Conservation (phyloP, 306 rosid species). For the Quercus parvula region DNA sequence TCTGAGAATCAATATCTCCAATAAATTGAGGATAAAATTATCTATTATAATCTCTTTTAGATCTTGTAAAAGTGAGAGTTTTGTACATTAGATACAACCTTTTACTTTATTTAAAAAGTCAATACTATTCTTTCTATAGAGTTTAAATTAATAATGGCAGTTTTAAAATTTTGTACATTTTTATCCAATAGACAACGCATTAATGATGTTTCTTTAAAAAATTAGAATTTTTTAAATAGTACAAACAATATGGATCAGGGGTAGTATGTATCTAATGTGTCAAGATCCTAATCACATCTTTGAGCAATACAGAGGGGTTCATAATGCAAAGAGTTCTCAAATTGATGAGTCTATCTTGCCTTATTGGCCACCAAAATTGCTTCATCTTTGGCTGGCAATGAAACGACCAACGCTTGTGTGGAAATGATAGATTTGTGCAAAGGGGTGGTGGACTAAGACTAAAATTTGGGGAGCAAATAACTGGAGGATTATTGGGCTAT, state of each 20-base stretch:
- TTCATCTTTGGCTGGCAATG: slow-evolving; percentile 6
- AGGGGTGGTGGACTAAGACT: not conserved
- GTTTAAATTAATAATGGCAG: too few species aligned
- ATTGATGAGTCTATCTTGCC: not conserved
- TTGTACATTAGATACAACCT: fast-evolving
- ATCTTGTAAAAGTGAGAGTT: too few species aligned
- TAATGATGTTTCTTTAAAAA: too few species aligned
- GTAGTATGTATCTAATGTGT: not conserved
- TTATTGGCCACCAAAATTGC: slow-evolving; percentile 7
- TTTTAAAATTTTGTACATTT: too few species aligned
- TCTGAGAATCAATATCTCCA: too few species aligned
- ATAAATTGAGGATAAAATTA: fast-evolving
- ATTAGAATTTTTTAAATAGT: too few species aligned
- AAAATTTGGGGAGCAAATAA: not conserved
- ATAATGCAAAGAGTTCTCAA: not conserved
- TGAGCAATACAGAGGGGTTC: too few species aligned
- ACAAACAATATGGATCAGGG: too few species aligned
- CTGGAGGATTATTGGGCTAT: slow-evolving; percentile 19
- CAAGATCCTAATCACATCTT: not conserved
- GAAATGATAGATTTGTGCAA: slow-evolving; percentile 15
- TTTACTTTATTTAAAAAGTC: too few species aligned
- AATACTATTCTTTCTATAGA: too few species aligned
- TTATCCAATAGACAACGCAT: too few species aligned
- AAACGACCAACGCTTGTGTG: slow-evolving; percentile 7
- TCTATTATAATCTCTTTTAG: fast-evolving